phyloP scores from a whole-genome alignment of 441 rosid genomes.

The Syzygium syzygioides region DNA sequence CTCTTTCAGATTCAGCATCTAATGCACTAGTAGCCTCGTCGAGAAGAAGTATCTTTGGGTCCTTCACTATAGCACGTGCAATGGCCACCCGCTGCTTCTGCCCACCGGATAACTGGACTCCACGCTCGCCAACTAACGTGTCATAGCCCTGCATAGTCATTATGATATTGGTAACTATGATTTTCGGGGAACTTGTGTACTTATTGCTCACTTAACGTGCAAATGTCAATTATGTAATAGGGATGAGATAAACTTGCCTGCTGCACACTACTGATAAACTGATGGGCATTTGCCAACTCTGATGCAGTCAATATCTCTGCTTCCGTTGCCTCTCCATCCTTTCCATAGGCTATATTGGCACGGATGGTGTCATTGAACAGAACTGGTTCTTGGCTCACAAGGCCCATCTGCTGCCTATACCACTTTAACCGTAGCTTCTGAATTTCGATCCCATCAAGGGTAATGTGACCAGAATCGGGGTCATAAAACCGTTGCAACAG shows the following conservation, averaged over 20 bases:
- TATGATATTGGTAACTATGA: not conserved
- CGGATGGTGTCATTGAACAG: conserved; percentile 13
- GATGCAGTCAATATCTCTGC: conserved; percentile 7
- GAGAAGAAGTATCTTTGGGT: conserved; percentile 7
- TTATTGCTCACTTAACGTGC: not conserved
- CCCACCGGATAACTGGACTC: conserved; percentile 8
- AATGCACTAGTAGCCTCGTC: conserved; percentile 15
- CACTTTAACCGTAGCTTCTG: conserved; percentile 12
- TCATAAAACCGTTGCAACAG: conserved; percentile 14
- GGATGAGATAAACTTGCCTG: not conserved
- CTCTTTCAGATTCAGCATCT: conserved; percentile 10
- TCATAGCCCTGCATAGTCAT: conserved; percentile 2
- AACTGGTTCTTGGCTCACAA: conserved; percentile 18
- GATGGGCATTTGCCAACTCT: conserved; percentile 10
- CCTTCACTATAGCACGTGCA: conserved; percentile 15
- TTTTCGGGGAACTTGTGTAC: not conserved
- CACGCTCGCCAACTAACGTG: conserved; percentile 7
- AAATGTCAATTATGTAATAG: not conserved
- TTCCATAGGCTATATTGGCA: conserved; percentile 13
- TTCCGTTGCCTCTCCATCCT: conserved; percentile 8
- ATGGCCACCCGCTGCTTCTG: conserved; percentile 17
- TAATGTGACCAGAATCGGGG: conserved; percentile 10
- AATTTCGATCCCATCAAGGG: conserved; percentile 11
- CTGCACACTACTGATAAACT: conserved; percentile 1
- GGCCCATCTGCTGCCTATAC: conserved; percentile 19